Conservation (phyloP, 2,329 filamentous ascomycete species). For the Polychaeton citri region DNA sequence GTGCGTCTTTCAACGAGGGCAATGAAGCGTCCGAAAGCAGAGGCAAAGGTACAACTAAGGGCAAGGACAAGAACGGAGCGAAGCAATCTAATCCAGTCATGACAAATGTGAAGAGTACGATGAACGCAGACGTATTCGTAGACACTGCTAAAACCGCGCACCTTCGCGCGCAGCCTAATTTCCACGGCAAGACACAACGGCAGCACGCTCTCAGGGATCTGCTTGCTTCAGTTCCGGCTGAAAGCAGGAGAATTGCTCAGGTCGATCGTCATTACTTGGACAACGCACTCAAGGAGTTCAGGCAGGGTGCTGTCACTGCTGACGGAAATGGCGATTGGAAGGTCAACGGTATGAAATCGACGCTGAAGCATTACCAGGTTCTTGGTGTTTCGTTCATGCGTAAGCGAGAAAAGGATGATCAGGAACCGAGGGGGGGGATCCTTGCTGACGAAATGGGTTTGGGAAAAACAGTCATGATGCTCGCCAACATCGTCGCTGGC, state of each 20-base stretch:
- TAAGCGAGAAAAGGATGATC: constrained; percentile 29
- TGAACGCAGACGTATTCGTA: constrained; percentile 11
- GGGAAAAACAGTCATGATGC: constrained; percentile 69
- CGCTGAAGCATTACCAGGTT: constrained; percentile 38
- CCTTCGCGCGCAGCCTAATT: constrained; percentile 11
- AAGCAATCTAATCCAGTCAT: too few species aligned
- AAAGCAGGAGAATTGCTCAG: constrained; percentile 19
- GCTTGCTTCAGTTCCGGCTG: constrained; percentile 25
- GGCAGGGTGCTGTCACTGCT: constrained; percentile 21
- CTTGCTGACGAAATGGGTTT: constrained; percentile 99
- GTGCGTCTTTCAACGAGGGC: too few species aligned
- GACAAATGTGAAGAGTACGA: too few species aligned
- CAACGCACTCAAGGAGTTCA: constrained; percentile 29
- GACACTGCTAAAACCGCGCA: constrained; percentile 9
- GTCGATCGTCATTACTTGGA: constrained; percentile 25
- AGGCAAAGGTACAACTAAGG: too few species aligned
- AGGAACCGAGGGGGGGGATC: constrained; percentile 51
- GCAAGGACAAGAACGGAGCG: too few species aligned
- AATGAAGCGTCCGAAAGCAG: too few species aligned
- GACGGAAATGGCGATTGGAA: constrained; percentile 26
- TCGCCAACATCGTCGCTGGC: constrained; percentile 33
- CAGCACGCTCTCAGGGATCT: constrained; percentile 26
- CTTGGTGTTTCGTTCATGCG: constrained; percentile 43
- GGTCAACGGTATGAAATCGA: constrained; percentile 35
- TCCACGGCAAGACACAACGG: constrained; percentile 4